phyloP scores from a whole-genome alignment of 345 rosid genomes.

The Angophora floribunda region DNA sequence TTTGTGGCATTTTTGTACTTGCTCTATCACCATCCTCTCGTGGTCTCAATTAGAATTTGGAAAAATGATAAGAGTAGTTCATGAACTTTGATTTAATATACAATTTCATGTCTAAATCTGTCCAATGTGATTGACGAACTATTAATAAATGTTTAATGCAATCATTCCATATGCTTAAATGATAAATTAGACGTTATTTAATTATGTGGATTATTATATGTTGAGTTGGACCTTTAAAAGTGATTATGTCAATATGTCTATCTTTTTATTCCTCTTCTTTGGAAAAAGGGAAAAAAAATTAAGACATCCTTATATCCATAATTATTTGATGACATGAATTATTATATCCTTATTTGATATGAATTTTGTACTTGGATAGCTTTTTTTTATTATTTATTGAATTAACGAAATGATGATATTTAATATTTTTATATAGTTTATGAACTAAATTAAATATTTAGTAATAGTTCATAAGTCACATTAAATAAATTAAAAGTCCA shows the following conservation, averaged over 20 bases:
- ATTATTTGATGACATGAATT: too few species aligned
- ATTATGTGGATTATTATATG: background rate
- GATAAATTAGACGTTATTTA: background rate
- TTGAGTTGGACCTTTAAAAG: background rate
- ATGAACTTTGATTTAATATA: fast-evolving
- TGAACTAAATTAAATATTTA: too few species aligned
- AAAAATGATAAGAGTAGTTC: background rate
- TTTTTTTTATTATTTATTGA: too few species aligned
- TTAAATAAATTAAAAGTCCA: too few species aligned
- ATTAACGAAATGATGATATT: too few species aligned
- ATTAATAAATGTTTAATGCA: too few species aligned
- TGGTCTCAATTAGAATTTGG: background rate
- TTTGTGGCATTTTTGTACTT: background rate
- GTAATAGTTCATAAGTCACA: too few species aligned
- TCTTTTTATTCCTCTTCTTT: background rate
- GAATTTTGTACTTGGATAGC: too few species aligned
- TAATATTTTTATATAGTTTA: too few species aligned
- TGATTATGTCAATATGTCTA: background rate
- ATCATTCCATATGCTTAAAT: background rate
- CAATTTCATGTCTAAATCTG: fast-evolving
- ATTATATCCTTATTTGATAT: too few species aligned
- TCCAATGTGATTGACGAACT: too few species aligned
- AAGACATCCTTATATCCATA: too few species aligned
- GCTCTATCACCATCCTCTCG: background rate
- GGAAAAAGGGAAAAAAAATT: background rate